phyloP scores from a whole-genome alignment of 805 yeast species.

The Diddensiella santjacobensis region DNA sequence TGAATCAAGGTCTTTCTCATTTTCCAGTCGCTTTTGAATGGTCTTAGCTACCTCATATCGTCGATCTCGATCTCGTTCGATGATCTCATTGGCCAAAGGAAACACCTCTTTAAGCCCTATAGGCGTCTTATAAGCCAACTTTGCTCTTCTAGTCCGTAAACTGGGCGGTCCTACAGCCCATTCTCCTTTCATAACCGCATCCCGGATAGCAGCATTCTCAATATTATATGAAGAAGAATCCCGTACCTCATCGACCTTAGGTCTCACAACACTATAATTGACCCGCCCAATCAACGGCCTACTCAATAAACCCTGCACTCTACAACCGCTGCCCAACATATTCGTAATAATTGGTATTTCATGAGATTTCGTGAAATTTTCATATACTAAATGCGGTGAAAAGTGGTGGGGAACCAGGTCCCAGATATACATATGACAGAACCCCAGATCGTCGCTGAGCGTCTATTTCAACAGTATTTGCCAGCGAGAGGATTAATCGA shows the following conservation, averaged over 20 bases:
- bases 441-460: too few species aligned
- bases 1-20: slow-evolving; percentile 21
- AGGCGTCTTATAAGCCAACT: slow-evolving; percentile 58
- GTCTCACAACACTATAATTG: background rate
- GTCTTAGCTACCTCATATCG: slow-evolving; percentile 40
- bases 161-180: slow-evolving; percentile 26
- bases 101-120: slow-evolving; percentile 67
- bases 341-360: too few species aligned
- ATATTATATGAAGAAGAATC: slow-evolving; percentile 15
- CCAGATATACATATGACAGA: too few species aligned
- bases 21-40: slow-evolving; percentile 32
- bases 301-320: too few species aligned
- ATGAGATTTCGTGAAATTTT: too few species aligned
- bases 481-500: too few species aligned
- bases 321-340: too few species aligned
- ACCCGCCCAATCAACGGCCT: too few species aligned
- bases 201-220: slow-evolving; percentile 17
- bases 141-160: slow-evolving; percentile 19
- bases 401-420: too few species aligned
- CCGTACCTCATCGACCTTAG: background rate
- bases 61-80: slow-evolving; percentile 48
- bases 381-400: too few species aligned
- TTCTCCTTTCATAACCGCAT: slow-evolving; percentile 24
- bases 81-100: slow-evolving; percentile 57
- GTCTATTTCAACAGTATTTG: too few species aligned